These are phyloP conservation scores for Lasiodiplodia sp. DNA, from an alignment of 2,329 filamentous ascomycete species.

Conservation along the genomic window DNA sequence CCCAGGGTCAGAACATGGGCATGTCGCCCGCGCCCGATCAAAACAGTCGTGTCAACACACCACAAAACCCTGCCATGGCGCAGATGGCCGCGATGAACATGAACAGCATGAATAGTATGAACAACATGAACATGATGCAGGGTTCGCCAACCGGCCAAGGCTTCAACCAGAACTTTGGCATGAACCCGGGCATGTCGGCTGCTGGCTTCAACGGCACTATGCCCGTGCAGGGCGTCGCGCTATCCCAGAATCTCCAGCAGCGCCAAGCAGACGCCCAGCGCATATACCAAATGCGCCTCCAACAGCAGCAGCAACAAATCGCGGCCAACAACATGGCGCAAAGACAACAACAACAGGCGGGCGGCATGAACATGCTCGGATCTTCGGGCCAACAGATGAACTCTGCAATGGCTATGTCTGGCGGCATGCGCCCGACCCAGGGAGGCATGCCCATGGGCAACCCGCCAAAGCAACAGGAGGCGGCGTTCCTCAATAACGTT, in stretches of 20 bases:
- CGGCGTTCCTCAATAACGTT: slow-evolving; percentile 70
- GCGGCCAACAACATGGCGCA: slow-evolving; percentile 49
- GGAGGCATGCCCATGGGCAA: slow-evolving; percentile 26
- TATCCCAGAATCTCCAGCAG: slow-evolving; percentile 58
- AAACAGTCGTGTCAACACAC: slow-evolving; percentile 65
- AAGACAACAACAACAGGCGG: slow-evolving; percentile 46
- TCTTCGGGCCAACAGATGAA: slow-evolving; percentile 39
- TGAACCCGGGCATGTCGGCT: slow-evolving; percentile 37
- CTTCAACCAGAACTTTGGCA: slow-evolving; percentile 49
- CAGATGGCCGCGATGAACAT: slow-evolving; percentile 51
- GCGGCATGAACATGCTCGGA: slow-evolving; percentile 45
- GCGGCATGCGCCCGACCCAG: slow-evolving; percentile 30
- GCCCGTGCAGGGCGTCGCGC: slow-evolving; percentile 55
- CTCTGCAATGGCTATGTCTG: slow-evolving; percentile 30
- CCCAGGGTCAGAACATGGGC: slow-evolving; percentile 75
- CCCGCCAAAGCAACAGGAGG: slow-evolving; percentile 28
- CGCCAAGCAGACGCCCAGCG: slow-evolving; percentile 71
- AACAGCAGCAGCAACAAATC: slow-evolving; percentile 73
- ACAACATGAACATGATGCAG: slow-evolving; percentile 43
- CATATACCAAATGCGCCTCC: slow-evolving; percentile 85
- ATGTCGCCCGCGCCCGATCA: slow-evolving; percentile 77
- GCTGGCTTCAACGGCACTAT: slow-evolving; percentile 51
- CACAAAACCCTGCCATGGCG: slow-evolving; percentile 66
- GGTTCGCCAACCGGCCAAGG: slow-evolving; percentile 43
- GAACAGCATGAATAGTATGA: slow-evolving; percentile 45